Conservation (phyloP, 768 basidiomycete species). For the Fomitopsis pulvina region DNA sequence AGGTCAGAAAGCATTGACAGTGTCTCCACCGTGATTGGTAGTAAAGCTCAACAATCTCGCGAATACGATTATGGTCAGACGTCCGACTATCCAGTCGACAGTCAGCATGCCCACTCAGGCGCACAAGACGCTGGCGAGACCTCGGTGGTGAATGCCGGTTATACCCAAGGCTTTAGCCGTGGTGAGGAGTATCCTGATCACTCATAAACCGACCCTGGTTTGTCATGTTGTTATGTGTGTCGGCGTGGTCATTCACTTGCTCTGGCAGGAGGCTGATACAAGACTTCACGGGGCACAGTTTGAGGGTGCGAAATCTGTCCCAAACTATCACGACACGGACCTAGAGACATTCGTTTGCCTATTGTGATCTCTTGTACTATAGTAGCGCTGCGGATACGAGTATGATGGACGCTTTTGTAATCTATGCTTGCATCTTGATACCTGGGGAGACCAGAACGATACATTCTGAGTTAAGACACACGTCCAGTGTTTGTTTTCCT, state of each 20-base stretch:
- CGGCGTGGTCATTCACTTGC: not conserved
- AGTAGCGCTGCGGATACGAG: too few relatives aligned
- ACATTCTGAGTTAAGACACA: not conserved
- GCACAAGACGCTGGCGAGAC: slow-evolving; percentile 32
- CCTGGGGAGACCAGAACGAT: slow-evolving; percentile 1
- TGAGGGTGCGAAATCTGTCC: too few relatives aligned
- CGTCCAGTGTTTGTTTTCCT: not conserved
- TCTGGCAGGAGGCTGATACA: too few relatives aligned
- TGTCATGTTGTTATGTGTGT: slow-evolving; percentile 9
- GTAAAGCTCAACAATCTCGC: slow-evolving; percentile 27
- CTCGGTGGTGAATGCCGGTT: slow-evolving; percentile 22
- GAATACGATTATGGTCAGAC: slow-evolving; percentile 19
- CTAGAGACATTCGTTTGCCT: slow-evolving; percentile 6
- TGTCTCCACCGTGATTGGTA: slow-evolving; percentile 47
- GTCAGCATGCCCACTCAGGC: slow-evolving; percentile 28
- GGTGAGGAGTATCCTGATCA: slow-evolving; percentile 31
- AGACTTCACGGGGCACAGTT: too few relatives aligned
- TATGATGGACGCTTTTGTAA: slow-evolving; percentile 6
- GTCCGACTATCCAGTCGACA: slow-evolving; percentile 17
- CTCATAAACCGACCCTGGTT: slow-evolving; percentile 42
- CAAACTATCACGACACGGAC: not conserved
- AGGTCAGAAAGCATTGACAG: slow-evolving; percentile 49
- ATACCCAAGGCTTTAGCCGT: slow-evolving; percentile 23
- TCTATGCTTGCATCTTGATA: slow-evolving; percentile 4
- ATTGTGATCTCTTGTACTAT: not conserved